Evolutionary conservation across 2,329 filamentous ascomycete species (phyloP), one percentile per base, ranked within the genome.

Genomic region (Rutstroemia sp.): DNA sequence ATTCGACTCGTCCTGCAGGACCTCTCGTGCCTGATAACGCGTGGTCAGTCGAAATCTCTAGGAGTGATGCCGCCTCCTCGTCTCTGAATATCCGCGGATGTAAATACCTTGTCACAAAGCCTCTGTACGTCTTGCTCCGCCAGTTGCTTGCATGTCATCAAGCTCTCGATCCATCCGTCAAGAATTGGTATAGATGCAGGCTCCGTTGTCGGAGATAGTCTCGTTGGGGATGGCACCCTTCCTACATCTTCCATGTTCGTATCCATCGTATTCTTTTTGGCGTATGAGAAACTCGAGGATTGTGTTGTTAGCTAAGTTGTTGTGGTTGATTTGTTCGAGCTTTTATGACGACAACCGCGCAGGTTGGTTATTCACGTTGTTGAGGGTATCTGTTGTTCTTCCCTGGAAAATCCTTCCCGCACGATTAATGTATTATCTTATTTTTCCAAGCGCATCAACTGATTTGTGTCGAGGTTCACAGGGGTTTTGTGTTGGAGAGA

Each of bases 201-300:
- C 77, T 97, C 94, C 69, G 84, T 81, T 56, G 84, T 78, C 51
- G 90, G 83, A 59, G 87, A 83, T 67, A 96, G 75, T 70, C 87
- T 87, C 71, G 89, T 82, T 63, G 83, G 81, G 71, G 88, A 85
- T 63, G 91, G 88, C 69, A 88, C 85, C 75, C 92, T 89, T 70
- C 87, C 88, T 67, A 95, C 91, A 73, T 99, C 94, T 79, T 96
- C 92, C 94, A 99, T 99, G 75, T 95, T 96, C 71, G 91, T 95
- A 75, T 99, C 92, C 91, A 96, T 96, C 52, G 53, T 65, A 58
- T 48, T 39, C 57, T 55, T 51, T 54, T 46, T 50, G 19, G n/a
- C 25, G 44, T 54, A 41, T 54, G 52, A 46, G 42, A 41, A 59
- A 42, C 41, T 46, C 16, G 52, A 51, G 30, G 23, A 41, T 44